Percentiles rank a stretch among this genome's conserved stretches.
phyloP scores from a whole-genome alignment of 345 rosid genomes.

The Eucalyptus grandis region DNA sequence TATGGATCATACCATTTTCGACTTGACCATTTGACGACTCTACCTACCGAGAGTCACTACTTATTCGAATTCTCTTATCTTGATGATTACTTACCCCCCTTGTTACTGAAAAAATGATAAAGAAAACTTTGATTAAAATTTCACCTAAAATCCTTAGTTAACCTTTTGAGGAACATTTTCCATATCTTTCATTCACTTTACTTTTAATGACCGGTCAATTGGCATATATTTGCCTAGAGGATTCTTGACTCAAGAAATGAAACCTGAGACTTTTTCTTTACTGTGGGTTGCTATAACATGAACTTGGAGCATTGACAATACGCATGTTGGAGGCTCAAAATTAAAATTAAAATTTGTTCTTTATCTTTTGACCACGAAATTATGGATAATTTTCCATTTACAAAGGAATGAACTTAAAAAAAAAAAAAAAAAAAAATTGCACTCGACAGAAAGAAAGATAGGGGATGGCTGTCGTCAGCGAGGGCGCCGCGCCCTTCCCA shows the following conservation, averaged over 20 bases:
- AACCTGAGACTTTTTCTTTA: not conserved
- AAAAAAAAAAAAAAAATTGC: too few species aligned
- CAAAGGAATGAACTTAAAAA: too few species aligned
- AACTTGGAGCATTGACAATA: not conserved
- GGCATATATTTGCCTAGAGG: not conserved
- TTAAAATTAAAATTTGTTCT: not conserved
- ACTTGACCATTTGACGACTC: rapidly evolving
- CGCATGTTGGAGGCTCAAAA: not conserved
- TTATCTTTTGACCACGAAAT: too few species aligned
- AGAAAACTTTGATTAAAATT: not conserved
- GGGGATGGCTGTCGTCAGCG: not conserved
- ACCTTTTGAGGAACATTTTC: not conserved
- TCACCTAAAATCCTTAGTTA: not conserved
- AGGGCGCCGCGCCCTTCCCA: not conserved
- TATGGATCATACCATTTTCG: too few species aligned
- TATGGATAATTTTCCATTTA: not conserved
- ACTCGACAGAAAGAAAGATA: not conserved
- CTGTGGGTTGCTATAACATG: not conserved
- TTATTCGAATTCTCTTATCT: not conserved
- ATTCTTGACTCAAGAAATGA: not conserved
- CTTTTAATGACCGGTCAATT: not conserved
- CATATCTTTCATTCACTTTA: not conserved
- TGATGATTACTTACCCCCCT: too few species aligned
- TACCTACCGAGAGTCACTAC: not conserved
- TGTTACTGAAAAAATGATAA: not conserved